Percentiles rank a stretch among this genome's conserved stretches.
phyloP scores from a whole-genome alignment of 805 yeast species.

The Torulaspora indica region DNA sequence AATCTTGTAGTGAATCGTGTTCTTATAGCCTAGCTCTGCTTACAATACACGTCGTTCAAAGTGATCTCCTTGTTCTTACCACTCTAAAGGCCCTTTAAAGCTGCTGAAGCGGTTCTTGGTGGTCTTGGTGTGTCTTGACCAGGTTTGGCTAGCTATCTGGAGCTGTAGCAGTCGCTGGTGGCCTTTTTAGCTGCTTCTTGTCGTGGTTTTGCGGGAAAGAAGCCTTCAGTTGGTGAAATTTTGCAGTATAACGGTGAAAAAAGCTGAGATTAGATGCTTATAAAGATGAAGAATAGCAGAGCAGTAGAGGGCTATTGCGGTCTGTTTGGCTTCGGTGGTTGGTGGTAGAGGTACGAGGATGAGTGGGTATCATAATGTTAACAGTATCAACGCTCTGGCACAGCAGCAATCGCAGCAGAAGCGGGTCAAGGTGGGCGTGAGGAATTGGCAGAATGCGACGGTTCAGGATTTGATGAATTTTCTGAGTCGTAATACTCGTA shows the following conservation, averaged over 20 bases:
- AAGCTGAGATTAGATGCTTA: neutral
- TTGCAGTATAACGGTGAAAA: neutral
- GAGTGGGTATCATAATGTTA: conserved; percentile 28
- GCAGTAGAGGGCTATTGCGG: neutral
- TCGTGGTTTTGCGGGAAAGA: neutral
- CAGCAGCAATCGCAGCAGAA: conserved; percentile 33
- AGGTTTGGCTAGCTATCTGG: neutral
- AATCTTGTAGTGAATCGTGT: neutral
- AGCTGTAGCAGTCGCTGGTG: neutral
- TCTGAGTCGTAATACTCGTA: conserved; percentile 59
- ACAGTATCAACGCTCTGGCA: conserved; percentile 25
- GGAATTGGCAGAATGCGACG: conserved; percentile 80
- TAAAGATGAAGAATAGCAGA: neutral
- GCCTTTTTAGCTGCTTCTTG: neutral
- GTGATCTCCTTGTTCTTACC: neutral
- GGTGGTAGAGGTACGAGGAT: conserved; percentile 9
- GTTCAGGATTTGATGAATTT: conserved; percentile 64
- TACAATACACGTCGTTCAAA: neutral
- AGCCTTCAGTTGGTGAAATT: conserved; percentile 2
- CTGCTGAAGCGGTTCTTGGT: neutral
- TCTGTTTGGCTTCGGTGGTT: neutral
- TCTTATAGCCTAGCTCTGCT: neutral
- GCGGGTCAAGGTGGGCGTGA: conserved; percentile 52
- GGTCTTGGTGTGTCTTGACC: too few species aligned
- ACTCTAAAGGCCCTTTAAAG: neutral